Evolutionary conservation across 352 stramenopile species (phyloP).

Genomic region (Stephanocyclus meneghinianus): DNA sequence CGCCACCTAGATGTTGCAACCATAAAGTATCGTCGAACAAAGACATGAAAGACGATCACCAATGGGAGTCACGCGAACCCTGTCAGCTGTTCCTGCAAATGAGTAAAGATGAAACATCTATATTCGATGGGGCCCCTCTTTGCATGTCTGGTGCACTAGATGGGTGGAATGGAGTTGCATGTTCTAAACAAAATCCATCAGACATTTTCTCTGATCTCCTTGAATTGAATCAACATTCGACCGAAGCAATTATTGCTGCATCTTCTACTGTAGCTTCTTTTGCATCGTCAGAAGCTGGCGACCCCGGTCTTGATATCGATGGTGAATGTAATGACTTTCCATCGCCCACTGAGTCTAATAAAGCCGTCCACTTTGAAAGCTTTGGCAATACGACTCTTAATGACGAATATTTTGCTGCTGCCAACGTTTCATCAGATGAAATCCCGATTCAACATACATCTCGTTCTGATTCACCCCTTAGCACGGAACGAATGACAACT

Average conservation of each 20-base stretch:
- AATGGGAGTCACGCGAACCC: conserved; percentile 25
- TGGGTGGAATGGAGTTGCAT: conserved; percentile 41
- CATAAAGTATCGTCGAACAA: neutral
- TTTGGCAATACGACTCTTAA: neutral
- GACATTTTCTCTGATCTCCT: conserved; percentile 70
- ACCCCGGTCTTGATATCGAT: conserved; percentile 41
- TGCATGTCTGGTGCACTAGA: conserved; percentile 40
- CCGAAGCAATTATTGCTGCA: conserved; percentile 50
- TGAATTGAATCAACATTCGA: conserved; percentile 27
- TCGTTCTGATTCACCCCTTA: conserved; percentile 15
- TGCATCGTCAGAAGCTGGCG: conserved; percentile 63
- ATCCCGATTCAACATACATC: neutral
- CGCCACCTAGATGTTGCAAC: conserved; percentile 9
- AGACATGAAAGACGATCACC: conserved; percentile 2
- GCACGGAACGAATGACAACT: conserved; percentile 44
- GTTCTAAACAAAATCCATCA: conserved; percentile 44
- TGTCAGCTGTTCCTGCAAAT: conserved; percentile 29
- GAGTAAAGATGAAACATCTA: conserved; percentile 30
- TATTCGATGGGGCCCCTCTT: conserved; percentile 43
- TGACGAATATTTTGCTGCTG: neutral
- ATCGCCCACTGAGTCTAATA: conserved; percentile 7
- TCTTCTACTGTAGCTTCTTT: conserved; percentile 78
- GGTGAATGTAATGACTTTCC: conserved; percentile 11
- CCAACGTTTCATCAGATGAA: neutral
- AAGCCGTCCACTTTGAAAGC: conserved; percentile 2